phyloP scores from a whole-genome alignment of 2,329 filamentous ascomycete species.

The Cladosporium sp. region DNA sequence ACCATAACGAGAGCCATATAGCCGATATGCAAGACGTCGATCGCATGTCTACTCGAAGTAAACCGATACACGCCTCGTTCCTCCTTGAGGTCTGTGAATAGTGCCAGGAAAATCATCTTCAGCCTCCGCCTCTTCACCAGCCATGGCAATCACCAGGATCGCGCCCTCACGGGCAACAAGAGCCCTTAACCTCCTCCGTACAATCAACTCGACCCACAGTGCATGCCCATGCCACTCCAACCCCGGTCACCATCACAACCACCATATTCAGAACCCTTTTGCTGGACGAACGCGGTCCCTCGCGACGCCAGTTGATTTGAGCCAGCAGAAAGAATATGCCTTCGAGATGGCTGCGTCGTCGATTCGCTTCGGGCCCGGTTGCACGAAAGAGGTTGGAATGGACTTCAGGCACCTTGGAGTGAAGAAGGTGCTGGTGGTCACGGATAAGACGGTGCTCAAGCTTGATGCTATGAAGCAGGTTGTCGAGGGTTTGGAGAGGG shows the following conservation, averaged over 20 bases:
- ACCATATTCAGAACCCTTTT: constrained; percentile 53
- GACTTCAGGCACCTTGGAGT: constrained; percentile 90
- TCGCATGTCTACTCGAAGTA: background rate
- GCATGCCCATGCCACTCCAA: constrained; percentile 92
- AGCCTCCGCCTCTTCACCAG: background rate
- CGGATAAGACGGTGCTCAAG: constrained; percentile 77
- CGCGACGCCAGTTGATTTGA: constrained; percentile 73
- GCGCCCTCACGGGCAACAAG: constrained; percentile 54
- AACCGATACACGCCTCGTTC: background rate
- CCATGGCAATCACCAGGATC: constrained; percentile 41
- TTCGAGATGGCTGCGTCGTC: constrained; percentile 98
- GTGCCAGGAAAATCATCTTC: background rate
- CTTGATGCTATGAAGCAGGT: constrained; percentile 89
- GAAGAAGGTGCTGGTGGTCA: constrained; percentile 87
- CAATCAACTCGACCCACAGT: constrained; percentile 82
- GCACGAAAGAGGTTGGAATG: constrained; percentile 96
- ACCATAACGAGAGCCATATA: background rate
- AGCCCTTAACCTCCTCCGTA: constrained; percentile 73
- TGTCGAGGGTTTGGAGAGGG: constrained; percentile 72
- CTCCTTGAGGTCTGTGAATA: background rate
- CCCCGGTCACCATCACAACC: constrained; percentile 69
- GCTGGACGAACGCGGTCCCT: constrained; percentile 53
- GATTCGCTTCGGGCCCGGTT: constrained; percentile 90
- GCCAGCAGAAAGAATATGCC: constrained; percentile 87
- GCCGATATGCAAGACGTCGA: constrained; percentile 4